phyloP scores from a whole-genome alignment of 768 basidiomycete genomes.

The Russula ochroleuca region DNA sequence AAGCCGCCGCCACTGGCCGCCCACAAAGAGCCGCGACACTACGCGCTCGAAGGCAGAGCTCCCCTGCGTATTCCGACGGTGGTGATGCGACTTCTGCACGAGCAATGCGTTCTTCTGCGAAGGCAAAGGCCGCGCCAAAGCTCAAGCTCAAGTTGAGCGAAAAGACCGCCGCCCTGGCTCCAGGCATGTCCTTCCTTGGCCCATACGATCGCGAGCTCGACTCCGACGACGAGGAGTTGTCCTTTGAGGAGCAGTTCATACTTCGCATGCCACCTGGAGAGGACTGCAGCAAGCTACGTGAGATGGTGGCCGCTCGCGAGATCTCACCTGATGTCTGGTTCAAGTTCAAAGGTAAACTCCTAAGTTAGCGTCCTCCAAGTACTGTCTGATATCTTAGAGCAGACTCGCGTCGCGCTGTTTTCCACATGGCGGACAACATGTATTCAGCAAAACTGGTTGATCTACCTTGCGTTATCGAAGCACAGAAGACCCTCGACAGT shows the following conservation, averaged over 20 bases:
- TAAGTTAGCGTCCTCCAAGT: not conserved
- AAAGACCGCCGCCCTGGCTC: conserved; percentile 72
- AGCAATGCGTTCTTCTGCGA: conserved; percentile 47
- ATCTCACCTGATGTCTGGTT: conserved; percentile 84
- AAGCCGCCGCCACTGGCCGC: conserved; percentile 24
- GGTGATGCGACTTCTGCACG: conserved; percentile 35
- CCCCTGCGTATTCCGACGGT: conserved; percentile 27
- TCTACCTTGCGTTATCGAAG: conserved; percentile 88
- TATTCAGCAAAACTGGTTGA: conserved; percentile 95
- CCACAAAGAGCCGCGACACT: conserved; percentile 26
- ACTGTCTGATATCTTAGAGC: conserved; percentile 1
- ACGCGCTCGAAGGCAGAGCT: conserved; percentile 29
- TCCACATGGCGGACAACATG: conserved; percentile 75
- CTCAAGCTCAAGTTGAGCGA: conserved; percentile 86
- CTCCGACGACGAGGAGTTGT: conserved; percentile 90
- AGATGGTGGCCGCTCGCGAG: conserved; percentile 77
- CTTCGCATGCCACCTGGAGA: conserved; percentile 83
- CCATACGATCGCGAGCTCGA: conserved; percentile 92
- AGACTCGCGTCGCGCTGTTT: conserved; percentile 90
- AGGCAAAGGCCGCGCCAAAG: conserved; percentile 53
- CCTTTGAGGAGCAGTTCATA: conserved; percentile 97
- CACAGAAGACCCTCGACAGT: conserved; percentile 93
- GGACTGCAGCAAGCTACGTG: conserved; percentile 72
- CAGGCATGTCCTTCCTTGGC: conserved; percentile 85
- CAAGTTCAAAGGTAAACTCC: conserved; percentile 85